phyloP scores from a whole-genome alignment of 139 green algal species.

The Raphidocelis subcapitata region DNA sequence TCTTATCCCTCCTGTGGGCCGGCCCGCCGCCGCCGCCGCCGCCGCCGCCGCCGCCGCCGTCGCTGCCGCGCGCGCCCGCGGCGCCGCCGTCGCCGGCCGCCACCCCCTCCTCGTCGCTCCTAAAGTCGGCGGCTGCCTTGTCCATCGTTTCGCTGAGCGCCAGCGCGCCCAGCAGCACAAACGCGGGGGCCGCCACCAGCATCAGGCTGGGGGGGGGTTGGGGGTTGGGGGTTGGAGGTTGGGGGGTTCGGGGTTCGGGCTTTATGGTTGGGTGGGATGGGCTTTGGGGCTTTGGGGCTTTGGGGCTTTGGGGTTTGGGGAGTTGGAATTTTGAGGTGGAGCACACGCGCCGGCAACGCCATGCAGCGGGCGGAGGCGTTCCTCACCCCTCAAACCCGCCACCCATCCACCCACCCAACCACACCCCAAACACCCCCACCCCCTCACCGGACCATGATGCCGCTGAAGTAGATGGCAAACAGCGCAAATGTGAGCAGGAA shows the following conservation, averaged over 20 bases:
- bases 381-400: no score
- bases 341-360: no score
- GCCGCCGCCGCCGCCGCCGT: not conserved
- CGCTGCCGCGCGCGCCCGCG: not conserved
- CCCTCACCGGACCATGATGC: constrained; percentile 84
- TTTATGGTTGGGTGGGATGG: no score
- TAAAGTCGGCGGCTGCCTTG: not conserved
- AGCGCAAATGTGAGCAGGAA: constrained; percentile 92
- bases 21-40: not conserved
- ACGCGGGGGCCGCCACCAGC: constrained; percentile 65
- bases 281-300: no score
- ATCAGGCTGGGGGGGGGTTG: constrained; percentile 42
- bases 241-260: no score
- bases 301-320: no score
- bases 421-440: no score
- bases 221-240: no score
- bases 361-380: no score
- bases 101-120: not conserved
- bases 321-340: no score
- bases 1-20: no score
- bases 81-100: not conserved
- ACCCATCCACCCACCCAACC: no score
- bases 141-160: constrained; percentile 34
- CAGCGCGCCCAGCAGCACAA: constrained; percentile 49
- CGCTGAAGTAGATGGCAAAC: constrained; percentile 93